Percentiles rank a stretch among this genome's conserved stretches.
Conservation (phyloP, 1,284 basidiomycete species). For the Trichosporon inkin region DNA sequence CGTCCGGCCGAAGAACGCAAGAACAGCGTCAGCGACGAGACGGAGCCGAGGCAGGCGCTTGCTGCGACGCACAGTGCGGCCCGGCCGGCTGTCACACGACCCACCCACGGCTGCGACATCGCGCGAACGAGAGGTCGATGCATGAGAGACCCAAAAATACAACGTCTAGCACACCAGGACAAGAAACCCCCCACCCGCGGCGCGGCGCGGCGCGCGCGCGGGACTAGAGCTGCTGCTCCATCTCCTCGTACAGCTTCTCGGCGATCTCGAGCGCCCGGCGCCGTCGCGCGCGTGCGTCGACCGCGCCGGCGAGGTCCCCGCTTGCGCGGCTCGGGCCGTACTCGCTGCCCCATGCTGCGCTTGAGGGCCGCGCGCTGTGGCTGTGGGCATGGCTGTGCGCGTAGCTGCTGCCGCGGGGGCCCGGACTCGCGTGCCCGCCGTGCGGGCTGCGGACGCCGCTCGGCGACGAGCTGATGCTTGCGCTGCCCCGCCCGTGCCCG, state of each 20-base stretch:
- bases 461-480: not conserved
- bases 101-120: too few species aligned
- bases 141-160: too few species aligned
- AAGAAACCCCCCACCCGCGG: too few species aligned
- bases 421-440: not conserved
- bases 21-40: too few species aligned
- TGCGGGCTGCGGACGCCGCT: not conserved
- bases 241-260: conserved; percentile 24
- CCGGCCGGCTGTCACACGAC: too few species aligned
- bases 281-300: conserved; percentile 12
- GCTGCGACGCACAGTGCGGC: too few species aligned
- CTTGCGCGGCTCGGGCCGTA: not conserved
- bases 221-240: conserved; percentile 21
- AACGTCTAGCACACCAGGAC: too few species aligned
- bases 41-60: too few species aligned
- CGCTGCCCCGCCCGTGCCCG: not conserved
- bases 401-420: not conserved
- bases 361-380: not conserved
- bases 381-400: not conserved
- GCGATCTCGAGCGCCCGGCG: conserved; percentile 20
- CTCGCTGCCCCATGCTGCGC: not conserved
- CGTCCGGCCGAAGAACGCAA: too few species aligned
- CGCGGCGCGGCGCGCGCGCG: too few species aligned
- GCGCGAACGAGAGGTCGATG: too few species aligned
- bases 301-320: not conserved